Evolutionary conservation across 1,284 basidiomycete species (phyloP).

Genomic region (Sphagnurus paluster): DNA sequence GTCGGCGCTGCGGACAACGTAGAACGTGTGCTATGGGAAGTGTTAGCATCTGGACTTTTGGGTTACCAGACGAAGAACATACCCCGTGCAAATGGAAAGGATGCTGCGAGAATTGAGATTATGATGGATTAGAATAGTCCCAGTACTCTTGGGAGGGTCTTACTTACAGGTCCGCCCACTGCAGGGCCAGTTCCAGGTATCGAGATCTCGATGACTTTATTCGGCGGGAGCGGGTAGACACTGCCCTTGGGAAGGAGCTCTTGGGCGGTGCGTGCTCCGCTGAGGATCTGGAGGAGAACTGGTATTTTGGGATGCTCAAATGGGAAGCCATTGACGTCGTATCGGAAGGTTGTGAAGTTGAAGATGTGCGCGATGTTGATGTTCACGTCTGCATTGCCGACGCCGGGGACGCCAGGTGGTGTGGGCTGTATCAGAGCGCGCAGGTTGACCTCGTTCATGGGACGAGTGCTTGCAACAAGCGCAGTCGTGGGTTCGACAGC

Average conservation of each 20-base stretch:
- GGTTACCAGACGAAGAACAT: slow-evolving; percentile 35
- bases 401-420: slow-evolving; percentile 26
- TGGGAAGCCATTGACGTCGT: slow-evolving; percentile 19
- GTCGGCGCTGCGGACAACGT: slow-evolving; percentile 33
- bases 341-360: slow-evolving; percentile 23
- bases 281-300: too few species aligned
- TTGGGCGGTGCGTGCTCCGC: too few species aligned
- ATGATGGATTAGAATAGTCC: not conserved
- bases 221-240: slow-evolving; percentile 23
- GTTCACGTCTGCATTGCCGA: slow-evolving; percentile 21
- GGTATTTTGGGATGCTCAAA: slow-evolving; percentile 19
- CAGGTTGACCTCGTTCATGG: slow-evolving; percentile 25
- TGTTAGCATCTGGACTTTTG: not conserved
- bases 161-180: slow-evolving; percentile 22
- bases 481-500: slow-evolving; percentile 28
- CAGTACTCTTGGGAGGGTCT: not conserved
- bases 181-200: slow-evolving; percentile 23
- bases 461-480: slow-evolving; percentile 7
- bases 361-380: not conserved
- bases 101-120: slow-evolving; percentile 24
- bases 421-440: slow-evolving; percentile 24
- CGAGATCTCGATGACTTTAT: slow-evolving; percentile 26
- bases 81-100: too few species aligned
- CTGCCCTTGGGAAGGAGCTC: slow-evolving; percentile 27
- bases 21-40: slow-evolving; percentile 28